Evolutionary conservation across 2,329 filamentous ascomycete genomes (phyloP), one percentile per base, ranked within the genome.

Genomic region (Madurella fahalii): DNA sequence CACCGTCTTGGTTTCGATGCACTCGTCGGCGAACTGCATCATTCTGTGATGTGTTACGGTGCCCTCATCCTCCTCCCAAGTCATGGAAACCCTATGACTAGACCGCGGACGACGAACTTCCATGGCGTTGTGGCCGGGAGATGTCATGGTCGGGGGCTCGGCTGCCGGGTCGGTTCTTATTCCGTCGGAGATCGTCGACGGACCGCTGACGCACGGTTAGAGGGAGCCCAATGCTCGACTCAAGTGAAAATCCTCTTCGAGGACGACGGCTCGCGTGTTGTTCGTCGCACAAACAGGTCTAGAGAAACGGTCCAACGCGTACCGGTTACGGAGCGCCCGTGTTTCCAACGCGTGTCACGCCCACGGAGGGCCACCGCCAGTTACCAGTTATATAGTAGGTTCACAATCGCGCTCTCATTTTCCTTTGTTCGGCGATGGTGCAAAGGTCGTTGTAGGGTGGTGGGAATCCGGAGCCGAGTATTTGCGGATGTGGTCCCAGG

Each of bases 1-100:
- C 58, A 96, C 84, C 11, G 82, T 86, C 69, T 83, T 85, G 15
- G 83, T 86, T 71, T 86, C 83, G 65, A 86, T 80, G 61, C 82
- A 85, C 64, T 86, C 82, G 45, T 86, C 74, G 59, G 82, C 79
- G 61, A 85, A 79, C 63, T 82, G 79, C 51, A 77, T 61, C 53
- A 59, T 52, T 4, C 56, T 57, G 16, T 60, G 60, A 16, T 60
- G 56, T 7, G 61, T 53, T 3, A 63, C 60, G n/a, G 58, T 58
- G 37, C 60, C 63, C 15, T 66, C 63, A 45, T 61, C 60, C 20
- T 71, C 69, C 39, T 69, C 62, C 67, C 68, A 72, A 50, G 65
- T 69, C 58, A 71, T 64, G 5, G 67, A 70, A 16, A 71, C 63
- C 44, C 63, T 65, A 46, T 71, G 70, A 52, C 65, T 68, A 2